Conservation (phyloP, 2,329 filamentous ascomycete genomes). For the Ceratocystis colombiana region DNA sequence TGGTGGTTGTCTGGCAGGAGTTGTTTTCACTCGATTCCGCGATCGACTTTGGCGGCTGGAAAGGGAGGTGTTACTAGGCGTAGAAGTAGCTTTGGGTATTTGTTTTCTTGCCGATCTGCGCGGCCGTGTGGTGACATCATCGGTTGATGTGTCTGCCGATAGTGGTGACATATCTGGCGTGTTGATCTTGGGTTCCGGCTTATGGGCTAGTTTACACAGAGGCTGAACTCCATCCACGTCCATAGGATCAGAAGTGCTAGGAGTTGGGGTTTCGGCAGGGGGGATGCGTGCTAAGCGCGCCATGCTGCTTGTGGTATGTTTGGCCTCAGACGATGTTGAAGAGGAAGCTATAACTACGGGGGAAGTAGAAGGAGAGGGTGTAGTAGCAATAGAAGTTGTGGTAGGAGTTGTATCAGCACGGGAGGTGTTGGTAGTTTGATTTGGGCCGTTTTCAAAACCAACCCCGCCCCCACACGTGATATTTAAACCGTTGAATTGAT, state of each 20-base stretch:
- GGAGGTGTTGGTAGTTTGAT: background rate
- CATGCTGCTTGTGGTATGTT: conserved; percentile 17
- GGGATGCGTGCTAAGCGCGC: conserved; percentile 22
- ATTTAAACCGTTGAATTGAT: conserved; percentile 21
- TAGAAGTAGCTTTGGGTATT: background rate
- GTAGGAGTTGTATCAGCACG: background rate
- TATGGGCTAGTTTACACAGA: conserved; percentile 10
- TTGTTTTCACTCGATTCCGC: conserved; percentile 8
- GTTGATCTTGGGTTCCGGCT: conserved; percentile 1
- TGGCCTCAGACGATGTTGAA: background rate
- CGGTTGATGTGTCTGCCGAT: conserved; percentile 12
- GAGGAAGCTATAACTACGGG: background rate
- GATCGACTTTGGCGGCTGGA: conserved; percentile 4
- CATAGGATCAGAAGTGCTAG: conserved; percentile 14
- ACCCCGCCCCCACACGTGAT: conserved; percentile 17
- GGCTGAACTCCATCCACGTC: conserved; percentile 19
- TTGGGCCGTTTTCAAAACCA: background rate
- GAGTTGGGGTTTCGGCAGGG: background rate
- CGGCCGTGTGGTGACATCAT: conserved; percentile 7
- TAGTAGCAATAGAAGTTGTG: background rate
- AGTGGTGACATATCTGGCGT: background rate
- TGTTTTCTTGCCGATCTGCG: conserved; percentile 16
- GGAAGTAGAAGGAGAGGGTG: background rate
- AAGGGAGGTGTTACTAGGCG: background rate
- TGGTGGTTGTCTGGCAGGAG: background rate